Evolutionary conservation across 495 filamentous ascomycete species (phyloP).

Genomic region (Wilcoxina mikolae): DNA sequence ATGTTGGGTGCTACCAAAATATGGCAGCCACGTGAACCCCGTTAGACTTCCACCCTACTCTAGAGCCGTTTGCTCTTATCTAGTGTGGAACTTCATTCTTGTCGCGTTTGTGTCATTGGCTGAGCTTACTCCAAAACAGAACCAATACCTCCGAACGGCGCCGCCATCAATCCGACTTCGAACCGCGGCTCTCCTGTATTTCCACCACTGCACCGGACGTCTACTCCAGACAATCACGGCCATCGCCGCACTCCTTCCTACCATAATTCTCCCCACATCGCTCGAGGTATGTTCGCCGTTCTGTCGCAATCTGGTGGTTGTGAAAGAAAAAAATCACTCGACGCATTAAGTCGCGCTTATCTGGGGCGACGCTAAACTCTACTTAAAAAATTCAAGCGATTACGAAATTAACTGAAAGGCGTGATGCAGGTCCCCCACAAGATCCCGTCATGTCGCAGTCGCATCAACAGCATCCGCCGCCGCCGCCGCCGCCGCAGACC

Average conservation of each 20-base stretch:
- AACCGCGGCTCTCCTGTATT: slow-evolving; percentile 21
- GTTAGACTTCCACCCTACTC: neutral
- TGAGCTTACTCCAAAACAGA: slow-evolving; percentile 19
- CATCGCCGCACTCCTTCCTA: slow-evolving; percentile 21
- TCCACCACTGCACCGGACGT: slow-evolving; percentile 22
- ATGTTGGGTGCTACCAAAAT: too few species aligned
- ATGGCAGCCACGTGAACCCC: neutral
- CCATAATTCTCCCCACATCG: slow-evolving; percentile 21
- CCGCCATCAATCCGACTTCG: slow-evolving; percentile 22
- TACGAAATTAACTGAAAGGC: neutral
- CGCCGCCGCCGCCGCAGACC: neutral
- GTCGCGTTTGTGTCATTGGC: slow-evolving; percentile 20
- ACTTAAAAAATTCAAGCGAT: slow-evolving; percentile 14
- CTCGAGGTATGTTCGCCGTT: slow-evolving; percentile 20
- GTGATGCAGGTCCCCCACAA: slow-evolving; percentile 12
- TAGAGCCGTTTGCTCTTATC: neutral
- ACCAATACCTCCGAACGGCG: slow-evolving; percentile 23
- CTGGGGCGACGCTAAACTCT: slow-evolving; percentile 17
- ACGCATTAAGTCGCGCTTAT: slow-evolving; percentile 10
- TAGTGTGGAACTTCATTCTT: neutral
- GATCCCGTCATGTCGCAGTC: slow-evolving; percentile 23
- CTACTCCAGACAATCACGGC: slow-evolving; percentile 18
- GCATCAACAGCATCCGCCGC: slow-evolving; percentile 10
- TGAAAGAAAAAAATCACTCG: neutral
- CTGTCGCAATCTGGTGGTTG: neutral